phyloP scores from a whole-genome alignment of 164 flowering plant genomes.

The Annona cherimola region DNA sequence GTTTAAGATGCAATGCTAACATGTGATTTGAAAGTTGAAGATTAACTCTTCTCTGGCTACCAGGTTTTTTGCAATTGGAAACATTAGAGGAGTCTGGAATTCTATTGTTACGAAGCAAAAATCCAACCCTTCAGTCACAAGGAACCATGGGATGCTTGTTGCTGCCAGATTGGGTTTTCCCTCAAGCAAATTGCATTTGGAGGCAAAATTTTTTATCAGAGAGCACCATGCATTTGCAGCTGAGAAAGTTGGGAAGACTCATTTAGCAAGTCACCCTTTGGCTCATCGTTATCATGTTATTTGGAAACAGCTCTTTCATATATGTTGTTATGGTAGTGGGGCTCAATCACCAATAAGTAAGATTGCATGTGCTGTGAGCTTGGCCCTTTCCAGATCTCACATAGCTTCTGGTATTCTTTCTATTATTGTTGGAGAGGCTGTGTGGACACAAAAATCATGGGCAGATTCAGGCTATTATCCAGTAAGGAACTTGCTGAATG shows the following conservation, averaged over 20 bases:
- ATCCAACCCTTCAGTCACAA: constrained; percentile 9
- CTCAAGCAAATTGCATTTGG: constrained; percentile 21
- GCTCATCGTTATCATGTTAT: constrained; percentile 42
- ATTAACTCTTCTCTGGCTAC: constrained; percentile 10
- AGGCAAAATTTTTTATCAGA: constrained; percentile 20
- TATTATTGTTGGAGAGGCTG: constrained; percentile 45
- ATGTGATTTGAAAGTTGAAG: background rate
- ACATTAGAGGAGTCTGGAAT: constrained; percentile 25
- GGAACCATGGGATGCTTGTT: constrained; percentile 11
- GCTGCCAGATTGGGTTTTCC: constrained; percentile 20
- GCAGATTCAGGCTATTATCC: constrained; percentile 40
- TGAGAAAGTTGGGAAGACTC: constrained; percentile 14
- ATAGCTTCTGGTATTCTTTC: constrained; percentile 55
- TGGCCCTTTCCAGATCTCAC: constrained; percentile 57
- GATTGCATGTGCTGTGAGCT: constrained; percentile 59
- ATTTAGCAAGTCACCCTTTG: constrained; percentile 25
- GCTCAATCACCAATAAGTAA: constrained; percentile 35
- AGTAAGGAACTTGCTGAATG: constrained; percentile 29
- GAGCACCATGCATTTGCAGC: constrained; percentile 14
- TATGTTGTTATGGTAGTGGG: constrained; percentile 26
- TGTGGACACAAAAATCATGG: constrained; percentile 27
- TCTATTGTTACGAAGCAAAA: constrained; percentile 17
- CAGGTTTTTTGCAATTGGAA: constrained; percentile 34
- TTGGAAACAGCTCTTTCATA: constrained; percentile 49
- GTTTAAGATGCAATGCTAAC: background rate